Evolutionary conservation across 2,329 filamentous ascomycete species (phyloP), one percentile per base, ranked within the genome.

Genomic region (Fusarium algeriense): DNA sequence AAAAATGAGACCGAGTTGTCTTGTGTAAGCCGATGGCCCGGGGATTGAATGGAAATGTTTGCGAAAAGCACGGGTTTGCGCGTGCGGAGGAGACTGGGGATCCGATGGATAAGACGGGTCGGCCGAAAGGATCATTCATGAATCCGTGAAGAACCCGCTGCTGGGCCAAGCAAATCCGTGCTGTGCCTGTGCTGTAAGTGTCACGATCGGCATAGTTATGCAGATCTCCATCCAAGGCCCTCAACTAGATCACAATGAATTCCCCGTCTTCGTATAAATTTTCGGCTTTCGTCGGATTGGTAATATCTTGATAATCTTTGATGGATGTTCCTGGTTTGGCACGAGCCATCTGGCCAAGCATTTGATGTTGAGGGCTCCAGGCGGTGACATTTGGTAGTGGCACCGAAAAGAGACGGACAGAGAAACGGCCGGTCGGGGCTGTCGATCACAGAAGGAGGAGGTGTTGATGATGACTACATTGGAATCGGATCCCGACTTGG

Each of bases 31-130:
- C 44, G 19, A 54, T 45, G 32, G 40, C 43, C 49, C 64, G 72
- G 72, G 64, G 58, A 75, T 75, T 75, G 72, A 57, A 67, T 71
- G 72, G 72, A 69, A 75, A 75, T 71, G 61, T 55, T 63, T 56
- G 45, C 32, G 19, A 69, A 26, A 48, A 55, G 48, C 57, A 64
- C 46, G 70, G 65, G 44, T 68, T 64, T 68, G 64, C 23, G 32
- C 28, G 19, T 68, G 65, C 34, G 56, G 44, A 72, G 52, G 55
- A 70, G 54, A 73, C 69, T 71, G 68, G 58, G 68, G 64, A 64
- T 53, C 48, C 57, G 55, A 60, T 72, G 68, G 68, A 67, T 54
- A 41, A 49, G 49, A 71, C 44, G 49, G 60, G 64, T 71, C 69
- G 69, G 69, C 69, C 69, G 69, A 71, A 69, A 71, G 60, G 64